Evolutionary conservation across 768 basidiomycete genomes (phyloP), one percentile per base, ranked within the genome.

Genomic region (Hericium erinaceus): DNA sequence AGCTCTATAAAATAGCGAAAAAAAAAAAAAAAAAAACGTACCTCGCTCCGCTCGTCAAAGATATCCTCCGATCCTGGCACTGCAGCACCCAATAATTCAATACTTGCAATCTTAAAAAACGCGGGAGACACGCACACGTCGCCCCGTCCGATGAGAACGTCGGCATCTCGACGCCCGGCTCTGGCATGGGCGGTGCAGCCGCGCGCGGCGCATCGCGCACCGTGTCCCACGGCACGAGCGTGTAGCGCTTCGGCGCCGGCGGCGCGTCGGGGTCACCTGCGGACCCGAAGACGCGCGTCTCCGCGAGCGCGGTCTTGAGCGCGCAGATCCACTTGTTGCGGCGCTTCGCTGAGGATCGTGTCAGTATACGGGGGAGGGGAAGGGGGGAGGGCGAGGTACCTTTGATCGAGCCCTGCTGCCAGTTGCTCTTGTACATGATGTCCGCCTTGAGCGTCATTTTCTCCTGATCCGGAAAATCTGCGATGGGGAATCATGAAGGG

Each of bases 311-410:
- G 48, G 78, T 67, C 71, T 94, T 95, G 56, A 97, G 76, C 15
- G 88, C 87, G 69, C 91, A 94, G 46, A 94, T 80, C 92, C 92
- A 95, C 71, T 92, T 95, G 75, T 94, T 94, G 39, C 90, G 80
- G 56, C 92, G 80, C 70, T 85, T 84, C 2, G 85, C 85, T 28
- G 7, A 38, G 41, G 1, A 5, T 39, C 39, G 52, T 41, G 54
- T 15, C 22, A 39, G 16, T 13, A 1, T 2, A 22, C 38, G 49
- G 28, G 41, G 20, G 20, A n/a, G 22, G 50, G 39, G 57, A 33
- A 38, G 18, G 61, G 48, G 39, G 26, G 28, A n/a, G 13, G 41
- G 28, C 24, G 28, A 33, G 48, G 15, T 64, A 84, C 84, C 75
- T 77, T 83, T 88, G 9, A 89, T 72, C 2, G 84, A 82, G 18